These are phyloP conservation scores for Naganishia liquefaciens DNA, from an alignment of 1,284 basidiomycete species.

Conservation along the genomic window DNA sequence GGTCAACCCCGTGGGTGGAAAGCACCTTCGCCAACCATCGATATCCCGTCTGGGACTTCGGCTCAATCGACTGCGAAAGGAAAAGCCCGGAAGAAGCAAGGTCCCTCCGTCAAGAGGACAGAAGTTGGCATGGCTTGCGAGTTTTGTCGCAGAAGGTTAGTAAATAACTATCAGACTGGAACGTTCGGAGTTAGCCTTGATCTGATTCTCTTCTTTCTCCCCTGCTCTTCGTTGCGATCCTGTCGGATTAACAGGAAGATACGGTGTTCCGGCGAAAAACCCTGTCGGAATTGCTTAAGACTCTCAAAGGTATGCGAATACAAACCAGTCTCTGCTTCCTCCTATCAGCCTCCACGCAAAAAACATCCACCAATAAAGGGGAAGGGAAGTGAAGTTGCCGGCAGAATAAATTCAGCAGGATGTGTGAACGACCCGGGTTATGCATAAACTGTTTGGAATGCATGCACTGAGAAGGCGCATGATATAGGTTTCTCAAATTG, in stretches of 20 bases:
- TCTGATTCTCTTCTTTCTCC: neutral
- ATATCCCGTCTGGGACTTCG: neutral
- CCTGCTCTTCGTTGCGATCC: neutral
- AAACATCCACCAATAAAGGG: neutral
- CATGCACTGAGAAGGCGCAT: neutral
- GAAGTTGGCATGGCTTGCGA: constrained; percentile 29
- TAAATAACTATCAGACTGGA: neutral
- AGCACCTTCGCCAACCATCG: neutral
- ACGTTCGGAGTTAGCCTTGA: neutral
- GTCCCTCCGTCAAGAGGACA: constrained; percentile 27
- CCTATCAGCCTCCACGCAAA: neutral
- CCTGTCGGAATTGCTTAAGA: constrained; percentile 24
- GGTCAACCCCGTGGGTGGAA: neutral
- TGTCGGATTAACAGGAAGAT: constrained; percentile 18
- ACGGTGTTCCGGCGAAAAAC: constrained; percentile 27
- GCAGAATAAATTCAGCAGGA: neutral
- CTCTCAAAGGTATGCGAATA: constrained; percentile 22
- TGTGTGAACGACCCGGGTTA: neutral
- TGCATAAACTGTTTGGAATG: neutral
- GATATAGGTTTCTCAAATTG: too few relatives aligned
- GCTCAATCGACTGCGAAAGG: neutral
- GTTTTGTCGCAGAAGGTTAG: constrained; percentile 27
- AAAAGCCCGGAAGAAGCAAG: constrained; percentile 18
- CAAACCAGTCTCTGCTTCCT: constrained; percentile 12
- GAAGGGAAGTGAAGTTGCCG: neutral